Conservation (phyloP, 352 stramenopile genomes). For the Pythium oligandrum region DNA sequence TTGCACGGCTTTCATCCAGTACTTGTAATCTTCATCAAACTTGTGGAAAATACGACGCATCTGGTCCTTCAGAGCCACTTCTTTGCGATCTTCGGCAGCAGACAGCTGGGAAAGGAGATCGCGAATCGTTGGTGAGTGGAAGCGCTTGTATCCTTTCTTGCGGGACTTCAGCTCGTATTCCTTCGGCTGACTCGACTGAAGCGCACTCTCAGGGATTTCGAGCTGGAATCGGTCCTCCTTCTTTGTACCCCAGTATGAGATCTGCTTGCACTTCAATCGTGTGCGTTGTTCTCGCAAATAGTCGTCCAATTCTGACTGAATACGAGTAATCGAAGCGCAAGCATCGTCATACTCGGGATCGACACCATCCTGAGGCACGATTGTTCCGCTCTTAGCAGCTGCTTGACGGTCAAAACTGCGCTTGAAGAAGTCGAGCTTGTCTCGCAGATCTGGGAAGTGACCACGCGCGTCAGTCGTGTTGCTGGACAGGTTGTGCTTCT, state of each 20-base stretch:
- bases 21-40: slow-evolving; percentile 92
- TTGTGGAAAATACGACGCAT: slow-evolving; percentile 93
- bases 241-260: slow-evolving; percentile 93
- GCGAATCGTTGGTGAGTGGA: slow-evolving; percentile 87
- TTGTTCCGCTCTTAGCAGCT: slow-evolving; percentile 88
- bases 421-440: slow-evolving; percentile 94
- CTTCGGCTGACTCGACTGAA: slow-evolving; percentile 85
- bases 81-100: slow-evolving; percentile 72
- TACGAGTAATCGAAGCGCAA: slow-evolving; percentile 78
- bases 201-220: slow-evolving; percentile 84
- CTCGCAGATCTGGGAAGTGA: slow-evolving; percentile 88
- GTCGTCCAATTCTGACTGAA: slow-evolving; percentile 88
- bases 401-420: slow-evolving; percentile 94
- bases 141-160: slow-evolving; percentile 92
- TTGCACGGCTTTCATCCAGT: slow-evolving; percentile 92
- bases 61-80: slow-evolving; percentile 84
- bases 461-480: slow-evolving; percentile 20
- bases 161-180: slow-evolving; percentile 94
- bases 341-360: slow-evolving; percentile 93
- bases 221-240: slow-evolving; percentile 95
- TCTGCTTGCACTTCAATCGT: slow-evolving; percentile 69
- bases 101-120: slow-evolving; percentile 69
- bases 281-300: slow-evolving; percentile 85
- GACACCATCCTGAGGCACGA: slow-evolving; percentile 92
- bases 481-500: slow-evolving; percentile 19